These are phyloP conservation scores for Hygrocybe punicea DNA, from an alignment of 768 basidiomycete genomes.

Conservation along the genomic window DNA sequence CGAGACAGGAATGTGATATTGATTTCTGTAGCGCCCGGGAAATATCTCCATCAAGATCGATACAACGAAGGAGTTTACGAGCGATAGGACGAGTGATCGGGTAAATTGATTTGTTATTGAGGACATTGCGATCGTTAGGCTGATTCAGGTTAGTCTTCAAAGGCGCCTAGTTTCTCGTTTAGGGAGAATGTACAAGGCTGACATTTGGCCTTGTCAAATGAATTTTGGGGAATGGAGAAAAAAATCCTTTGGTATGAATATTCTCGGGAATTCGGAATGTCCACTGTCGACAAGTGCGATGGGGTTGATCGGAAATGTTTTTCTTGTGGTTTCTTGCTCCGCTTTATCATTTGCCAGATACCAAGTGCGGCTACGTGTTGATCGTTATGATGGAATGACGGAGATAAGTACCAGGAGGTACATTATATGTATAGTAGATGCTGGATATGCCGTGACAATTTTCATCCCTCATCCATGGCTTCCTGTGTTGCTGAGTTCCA, in stretches of 20 bases:
- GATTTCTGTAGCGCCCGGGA: constrained; percentile 23
- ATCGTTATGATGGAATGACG: neutral
- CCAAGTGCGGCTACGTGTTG: too few species aligned
- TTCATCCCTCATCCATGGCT: constrained; percentile 44
- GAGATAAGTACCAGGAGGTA: neutral
- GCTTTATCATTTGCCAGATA: too few species aligned
- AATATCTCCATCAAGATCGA: constrained; percentile 57
- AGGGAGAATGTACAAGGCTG: neutral
- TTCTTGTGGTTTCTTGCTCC: too few species aligned
- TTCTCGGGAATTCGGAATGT: too few species aligned
- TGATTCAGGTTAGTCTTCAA: neutral
- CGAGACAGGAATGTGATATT: neutral
- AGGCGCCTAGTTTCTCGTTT: constrained; percentile 1
- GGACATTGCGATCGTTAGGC: neutral
- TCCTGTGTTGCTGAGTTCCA: constrained; percentile 55
- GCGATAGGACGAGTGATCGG: constrained; percentile 26
- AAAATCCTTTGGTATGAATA: too few species aligned
- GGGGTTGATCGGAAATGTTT: too few species aligned
- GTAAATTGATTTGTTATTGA: neutral
- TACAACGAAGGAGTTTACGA: constrained; percentile 49
- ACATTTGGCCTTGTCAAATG: too few species aligned
- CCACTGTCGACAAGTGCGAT: too few species aligned
- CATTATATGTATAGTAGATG: neutral
- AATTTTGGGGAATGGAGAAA: too few species aligned
- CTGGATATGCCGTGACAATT: neutral